Percentiles rank a stretch among this genome's conserved stretches.
phyloP scores from a whole-genome alignment of 2,329 filamentous ascomycete genomes.

The Escovopsis sp. region DNA sequence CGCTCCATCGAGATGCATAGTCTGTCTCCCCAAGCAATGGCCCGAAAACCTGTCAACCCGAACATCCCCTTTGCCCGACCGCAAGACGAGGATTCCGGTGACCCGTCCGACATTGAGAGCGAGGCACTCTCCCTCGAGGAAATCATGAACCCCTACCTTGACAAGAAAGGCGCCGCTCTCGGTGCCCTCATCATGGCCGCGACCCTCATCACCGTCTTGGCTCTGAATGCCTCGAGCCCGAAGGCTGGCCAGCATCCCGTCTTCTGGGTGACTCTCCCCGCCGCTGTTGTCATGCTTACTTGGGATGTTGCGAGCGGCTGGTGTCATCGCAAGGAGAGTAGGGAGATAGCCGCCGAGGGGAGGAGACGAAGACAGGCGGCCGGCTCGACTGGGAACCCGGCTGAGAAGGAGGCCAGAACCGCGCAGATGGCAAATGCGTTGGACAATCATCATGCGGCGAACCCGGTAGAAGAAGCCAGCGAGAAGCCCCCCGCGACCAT shows the following conservation, averaged over 20 bases:
- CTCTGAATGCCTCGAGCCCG: conserved; percentile 45
- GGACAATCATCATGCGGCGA: no score
- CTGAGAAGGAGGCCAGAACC: no score
- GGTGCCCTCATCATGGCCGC: conserved; percentile 50
- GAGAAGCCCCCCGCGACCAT: no score
- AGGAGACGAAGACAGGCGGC: conserved; percentile 17
- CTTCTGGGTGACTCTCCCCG: conserved; percentile 54
- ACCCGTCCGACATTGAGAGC: conserved; percentile 29
- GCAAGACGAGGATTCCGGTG: conserved; percentile 34
- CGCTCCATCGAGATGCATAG: conserved; percentile 52
- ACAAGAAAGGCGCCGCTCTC: conserved; percentile 48
- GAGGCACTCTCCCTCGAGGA: conserved; percentile 50
- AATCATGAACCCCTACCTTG: conserved; percentile 61
- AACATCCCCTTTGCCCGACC: conserved; percentile 53
- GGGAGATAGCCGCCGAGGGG: conserved; percentile 43
- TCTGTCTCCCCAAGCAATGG: conserved; percentile 40
- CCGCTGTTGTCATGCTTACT: conserved; percentile 50
- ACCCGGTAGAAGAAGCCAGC: no score
- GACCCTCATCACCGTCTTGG: conserved; percentile 50
- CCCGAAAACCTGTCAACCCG: conserved; percentile 48
- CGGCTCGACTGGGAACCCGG: no score
- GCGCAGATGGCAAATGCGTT: no score
- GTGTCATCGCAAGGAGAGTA: conserved; percentile 45
- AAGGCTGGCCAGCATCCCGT: conserved; percentile 38
- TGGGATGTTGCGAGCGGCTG: conserved; percentile 53